Base-by-base conservation (phyloP, 1,284 basidiomycete species). In the Heterobasidion annosum region DNA sequence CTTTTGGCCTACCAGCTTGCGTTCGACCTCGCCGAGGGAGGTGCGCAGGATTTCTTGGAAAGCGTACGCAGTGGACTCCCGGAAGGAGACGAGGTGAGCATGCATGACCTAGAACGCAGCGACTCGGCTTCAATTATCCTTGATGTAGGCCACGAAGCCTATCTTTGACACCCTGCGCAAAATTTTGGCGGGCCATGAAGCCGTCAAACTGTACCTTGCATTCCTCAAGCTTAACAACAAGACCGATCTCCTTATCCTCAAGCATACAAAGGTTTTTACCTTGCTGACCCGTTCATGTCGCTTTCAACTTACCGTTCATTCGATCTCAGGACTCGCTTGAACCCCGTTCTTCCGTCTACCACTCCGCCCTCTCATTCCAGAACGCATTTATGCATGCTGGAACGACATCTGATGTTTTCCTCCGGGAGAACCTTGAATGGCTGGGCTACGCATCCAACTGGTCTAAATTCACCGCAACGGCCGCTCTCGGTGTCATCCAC, bases 351-450 rank as follows among this genome's bases (percentile, higher is more conserved):
- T 98, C 94, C 16, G 91, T 98, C 65, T 98, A 95, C 67, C 95
- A 98, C 72, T 93, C 91, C 6, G 93, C 95, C 8, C 81, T 98
- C 58, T 94, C 93, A 3, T 81, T 98, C 56, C 91, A 94, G 67
- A 97, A 98, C 67, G 93, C 95, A 1, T 98, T 94, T 68, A 94
- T 95, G 81, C 86, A 96, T 67, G 86, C 94, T 25, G 95, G 95
- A 48, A 98, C 95, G 1, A 93, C 93, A 0, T 94, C 93, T 2
- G 95, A 98, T 63, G 68, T 81, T 40, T 98, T 98, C 76, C 73
- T 98, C 33, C 85, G 93, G 9, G 91, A 96, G 55, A 98, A 98
- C 67, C 78, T 98, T 48, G 94, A 96, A 67, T 98, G 93, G 93
- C 81, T 98, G 1, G 89, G 83, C 25, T 79, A 91, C 57, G 95